Conservation (phyloP, 345 rosid genomes). For the Brassica cretica region DNA sequence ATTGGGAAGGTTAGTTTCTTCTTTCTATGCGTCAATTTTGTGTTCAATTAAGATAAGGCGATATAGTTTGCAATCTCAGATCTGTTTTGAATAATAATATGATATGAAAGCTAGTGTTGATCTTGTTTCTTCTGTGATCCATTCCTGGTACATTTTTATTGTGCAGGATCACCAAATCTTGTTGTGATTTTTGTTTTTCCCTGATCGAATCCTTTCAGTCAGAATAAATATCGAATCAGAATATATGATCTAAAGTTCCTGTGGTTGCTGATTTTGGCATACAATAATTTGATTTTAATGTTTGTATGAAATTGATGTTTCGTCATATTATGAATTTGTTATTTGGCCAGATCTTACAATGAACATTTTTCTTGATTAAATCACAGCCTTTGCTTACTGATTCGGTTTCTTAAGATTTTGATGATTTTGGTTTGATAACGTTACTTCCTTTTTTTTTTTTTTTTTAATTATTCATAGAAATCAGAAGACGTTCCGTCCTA, state of each 20-base stretch:
- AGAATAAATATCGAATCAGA: neutral
- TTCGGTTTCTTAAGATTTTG: neutral
- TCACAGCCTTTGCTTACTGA: neutral
- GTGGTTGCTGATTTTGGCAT: neutral
- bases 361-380: no score
- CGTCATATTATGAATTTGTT: neutral
- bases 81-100: neutral
- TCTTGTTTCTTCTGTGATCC: neutral
- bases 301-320: no score
- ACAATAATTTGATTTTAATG: no score
- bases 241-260: neutral
- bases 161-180: neutral
- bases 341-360: no score
- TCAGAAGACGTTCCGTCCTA: constrained; percentile 96
- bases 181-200: neutral
- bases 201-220: neutral
- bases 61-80: neutral
- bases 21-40: neutral
- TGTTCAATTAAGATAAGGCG: neutral
- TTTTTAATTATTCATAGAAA: constrained; percentile 54
- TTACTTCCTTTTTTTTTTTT: neutral
- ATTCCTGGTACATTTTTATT: neutral
- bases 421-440: constrained; percentile 1
- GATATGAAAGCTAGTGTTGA: neutral
- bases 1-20: neutral